Base-by-base conservation (phyloP, 352 stramenopile genomes). In the Phytopythium helicoides region DNA sequence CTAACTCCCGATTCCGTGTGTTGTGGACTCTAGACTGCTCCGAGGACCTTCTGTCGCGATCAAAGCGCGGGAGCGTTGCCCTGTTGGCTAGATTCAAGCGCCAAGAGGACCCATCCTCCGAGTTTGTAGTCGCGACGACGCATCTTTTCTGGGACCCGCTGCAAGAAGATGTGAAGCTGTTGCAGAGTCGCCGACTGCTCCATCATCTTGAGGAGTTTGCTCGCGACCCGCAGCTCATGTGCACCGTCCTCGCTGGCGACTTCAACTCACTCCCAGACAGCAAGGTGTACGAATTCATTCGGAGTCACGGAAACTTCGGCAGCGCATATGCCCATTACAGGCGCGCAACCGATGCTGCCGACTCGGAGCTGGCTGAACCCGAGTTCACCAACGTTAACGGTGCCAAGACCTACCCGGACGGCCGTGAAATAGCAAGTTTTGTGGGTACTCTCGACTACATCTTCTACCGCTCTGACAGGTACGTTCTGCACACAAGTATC, bases 101-200 rank as follows among this genome's bases (percentile, higher is more conserved):
- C 39, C 4, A 56, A 5, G 41, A 63, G n/a, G 54, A 53, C 3
- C 52, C 62, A 18, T 56, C 75, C 21, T 4, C 26, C 1, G 60
- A 71, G 33, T 85, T 94, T 44, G 59, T 89, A 5, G 54, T 89
- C 8, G 77, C 77, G n/a, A 91, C 81, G n/a, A 91, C 84, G 19
- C 84, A 94, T 56, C 62, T 94, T 47, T 94, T 92, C 56, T 94
- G 84, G 84, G 81, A 94, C 37, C 84, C 84, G 3, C 58, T 68
- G 48, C 80, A 92, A 61, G 84, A 89, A 67, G 81, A 94, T 53
- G 81, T 94, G 7, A 94, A 94, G 52, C 52, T 92, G 18, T 63
- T 89, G n/a, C 84, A 94, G 52, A 76, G 64, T 2, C 69, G 67
- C 14, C 76, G 79, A 21, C 68, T 92, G 54, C 33, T 91, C 22